phyloP scores from a whole-genome alignment of 805 yeast species.

The Huiozyma naganishii region DNA sequence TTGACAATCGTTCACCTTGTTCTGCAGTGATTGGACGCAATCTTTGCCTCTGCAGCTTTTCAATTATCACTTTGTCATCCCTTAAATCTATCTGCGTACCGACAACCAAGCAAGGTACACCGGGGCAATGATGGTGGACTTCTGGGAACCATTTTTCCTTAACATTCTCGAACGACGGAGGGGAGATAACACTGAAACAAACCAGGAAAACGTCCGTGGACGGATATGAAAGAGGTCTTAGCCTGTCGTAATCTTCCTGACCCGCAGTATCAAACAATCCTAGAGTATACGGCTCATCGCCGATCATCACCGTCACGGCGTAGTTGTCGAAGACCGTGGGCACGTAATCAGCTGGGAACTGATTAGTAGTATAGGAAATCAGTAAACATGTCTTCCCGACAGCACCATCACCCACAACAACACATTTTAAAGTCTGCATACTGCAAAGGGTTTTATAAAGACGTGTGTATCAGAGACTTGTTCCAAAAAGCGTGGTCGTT shows the following conservation, averaged over 20 bases:
- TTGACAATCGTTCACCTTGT: slow-evolving; percentile 86
- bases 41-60: slow-evolving; percentile 83
- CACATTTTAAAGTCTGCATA: slow-evolving; percentile 70
- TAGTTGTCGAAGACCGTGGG: slow-evolving; percentile 97
- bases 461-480: too few relatives aligned
- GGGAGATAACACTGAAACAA: slow-evolving; percentile 93
- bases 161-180: slow-evolving; percentile 94
- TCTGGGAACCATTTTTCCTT: slow-evolving; percentile 99
- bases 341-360: slow-evolving; percentile 95
- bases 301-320: slow-evolving; percentile 91
- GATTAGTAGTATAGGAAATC: slow-evolving; percentile 91
- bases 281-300: slow-evolving; percentile 94
- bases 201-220: slow-evolving; percentile 94
- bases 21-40: slow-evolving; percentile 57
- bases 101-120: slow-evolving; percentile 91
- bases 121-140: slow-evolving; percentile 96
- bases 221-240: slow-evolving; percentile 93
- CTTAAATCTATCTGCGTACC: slow-evolving; percentile 95
- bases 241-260: slow-evolving; percentile 96
- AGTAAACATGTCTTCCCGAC: slow-evolving; percentile 96
- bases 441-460: not conserved
- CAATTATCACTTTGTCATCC: slow-evolving; percentile 83
- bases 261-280: slow-evolving; percentile 99
- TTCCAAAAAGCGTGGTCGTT: too few relatives aligned
- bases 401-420: slow-evolving; percentile 99